These are phyloP conservation scores for Mortierella sp. DNA, from an alignment of 371 early-diverging fungal species.

Conservation along the genomic window DNA sequence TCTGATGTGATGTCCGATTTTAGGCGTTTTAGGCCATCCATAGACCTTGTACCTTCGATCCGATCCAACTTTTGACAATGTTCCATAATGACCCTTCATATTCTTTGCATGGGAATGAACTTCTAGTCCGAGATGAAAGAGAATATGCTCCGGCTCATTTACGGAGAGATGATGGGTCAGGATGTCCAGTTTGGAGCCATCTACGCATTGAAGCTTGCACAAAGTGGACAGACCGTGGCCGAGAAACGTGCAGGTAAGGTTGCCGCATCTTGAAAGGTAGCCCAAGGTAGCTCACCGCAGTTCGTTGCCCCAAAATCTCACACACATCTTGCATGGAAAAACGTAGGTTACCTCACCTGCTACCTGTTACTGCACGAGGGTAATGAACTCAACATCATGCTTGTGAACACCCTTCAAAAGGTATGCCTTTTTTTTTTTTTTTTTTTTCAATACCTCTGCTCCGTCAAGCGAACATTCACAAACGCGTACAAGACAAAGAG, in stretches of 20 bases:
- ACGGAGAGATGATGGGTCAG: slow-evolving; percentile 53
- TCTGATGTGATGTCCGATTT: too few relatives aligned
- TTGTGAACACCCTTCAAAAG: slow-evolving; percentile 52
- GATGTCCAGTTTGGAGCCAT: slow-evolving; percentile 53
- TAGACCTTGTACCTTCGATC: too few relatives aligned
- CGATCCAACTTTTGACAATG: too few relatives aligned
- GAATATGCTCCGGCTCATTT: slow-evolving; percentile 47
- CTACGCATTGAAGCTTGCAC: slow-evolving; percentile 49
- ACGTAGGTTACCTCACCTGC: slow-evolving; percentile 50
- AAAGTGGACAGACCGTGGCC: slow-evolving; percentile 50
- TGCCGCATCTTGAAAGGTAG: too few relatives aligned
- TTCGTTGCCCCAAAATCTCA: too few relatives aligned
- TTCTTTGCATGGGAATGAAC: neutral
- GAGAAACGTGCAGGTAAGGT: slow-evolving; percentile 49
- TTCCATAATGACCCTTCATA: neutral
- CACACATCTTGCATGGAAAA: too few relatives aligned
- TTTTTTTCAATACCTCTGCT: neutral
- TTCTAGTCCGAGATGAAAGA: slow-evolving; percentile 45
- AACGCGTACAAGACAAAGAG: too few relatives aligned
- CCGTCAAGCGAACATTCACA: too few relatives aligned
- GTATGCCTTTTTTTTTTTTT: neutral
- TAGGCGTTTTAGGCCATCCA: too few relatives aligned
- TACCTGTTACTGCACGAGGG: slow-evolving; percentile 47
- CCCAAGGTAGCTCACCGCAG: too few relatives aligned
- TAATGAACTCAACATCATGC: slow-evolving; percentile 53